Evolutionary conservation across 2,329 filamentous ascomycete genomes (phyloP), one percentile per base, ranked within the genome.

Genomic region (Xylariaceae sp.): DNA sequence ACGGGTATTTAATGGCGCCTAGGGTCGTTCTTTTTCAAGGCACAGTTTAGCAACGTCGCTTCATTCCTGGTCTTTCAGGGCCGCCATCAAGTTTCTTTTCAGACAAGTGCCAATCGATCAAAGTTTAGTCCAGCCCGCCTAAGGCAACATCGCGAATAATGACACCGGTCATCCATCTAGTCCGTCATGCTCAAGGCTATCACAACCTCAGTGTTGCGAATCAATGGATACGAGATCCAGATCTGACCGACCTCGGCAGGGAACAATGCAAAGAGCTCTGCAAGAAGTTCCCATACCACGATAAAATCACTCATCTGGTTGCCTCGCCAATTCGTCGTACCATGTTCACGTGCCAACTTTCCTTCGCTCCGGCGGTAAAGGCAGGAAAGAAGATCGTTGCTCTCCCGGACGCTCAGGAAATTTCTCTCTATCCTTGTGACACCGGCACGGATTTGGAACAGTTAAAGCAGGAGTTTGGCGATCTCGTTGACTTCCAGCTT

Each of bases 281-380:
- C 63, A 66, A 75, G 29, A 57, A 62, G 18, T 95, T 95, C 68
- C 81, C 87, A 9, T 71, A 80, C 70, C 85, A 88, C 67, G 73
- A 76, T 57, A 71, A 77, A 37, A 74, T 94, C 65, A 85, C 86
- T 4, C 78, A 87, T 61, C 78, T 95, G 12, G 79, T 91, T 19
- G 84, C 89, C 37, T 94, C 89, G 1, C 90, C 91, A 5, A 79
- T 95, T 61, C 85, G 86, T 47, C 84, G 91, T 57, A 95, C 91
- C 1, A 77, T 96, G 43, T 83, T 89, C 71, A 96, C 91, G 2
- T 85, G 87, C 32, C 76, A 90, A 29, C 73, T 83, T 50, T 80
- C 82, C 43, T 95, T 95, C 69, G 79, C 77, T 16, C 75, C 81
- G 0, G 76, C 74, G 0, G 76, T 82, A 48, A 64, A 75, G 19